phyloP scores from a whole-genome alignment of 108 stramenopile species.

The Skeletonema costatum region DNA sequence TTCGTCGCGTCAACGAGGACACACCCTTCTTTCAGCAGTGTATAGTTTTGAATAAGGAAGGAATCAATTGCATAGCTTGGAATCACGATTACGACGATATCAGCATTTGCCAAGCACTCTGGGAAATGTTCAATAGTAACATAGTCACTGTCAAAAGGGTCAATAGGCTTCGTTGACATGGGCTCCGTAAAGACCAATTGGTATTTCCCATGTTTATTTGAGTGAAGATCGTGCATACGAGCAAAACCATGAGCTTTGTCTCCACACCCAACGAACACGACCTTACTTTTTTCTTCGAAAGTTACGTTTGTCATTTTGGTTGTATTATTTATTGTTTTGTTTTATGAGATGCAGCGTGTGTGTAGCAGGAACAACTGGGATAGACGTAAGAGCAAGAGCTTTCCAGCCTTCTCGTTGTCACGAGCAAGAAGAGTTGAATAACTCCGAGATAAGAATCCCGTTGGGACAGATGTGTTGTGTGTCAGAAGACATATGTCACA shows the following conservation, averaged over 20 bases:
- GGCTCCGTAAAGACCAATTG: slow-evolving; percentile 4
- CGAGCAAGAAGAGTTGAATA: too few species aligned
- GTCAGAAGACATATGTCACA: too few species aligned
- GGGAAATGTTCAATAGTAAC: slow-evolving; percentile 2
- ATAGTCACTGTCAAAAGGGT: not conserved
- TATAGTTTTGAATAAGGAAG: slow-evolving; percentile 25
- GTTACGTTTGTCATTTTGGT: not conserved
- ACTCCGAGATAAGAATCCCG: too few species aligned
- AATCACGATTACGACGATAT: slow-evolving; percentile 22
- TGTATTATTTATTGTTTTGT: not conserved
- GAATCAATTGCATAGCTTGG: slow-evolving; percentile 13
- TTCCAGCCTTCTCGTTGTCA: not conserved
- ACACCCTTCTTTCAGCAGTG: slow-evolving; percentile 7
- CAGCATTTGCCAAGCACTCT: slow-evolving; percentile 5
- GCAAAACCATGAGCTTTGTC: not conserved
- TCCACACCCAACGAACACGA: not conserved
- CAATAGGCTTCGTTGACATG: not conserved
- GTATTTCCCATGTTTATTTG: not conserved
- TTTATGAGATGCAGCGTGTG: not conserved
- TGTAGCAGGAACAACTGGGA: not conserved
- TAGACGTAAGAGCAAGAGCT: not conserved
- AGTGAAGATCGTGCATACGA: not conserved
- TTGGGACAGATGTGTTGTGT: too few species aligned
- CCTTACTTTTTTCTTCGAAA: not conserved
- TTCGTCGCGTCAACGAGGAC: slow-evolving; percentile 30